phyloP scores from a whole-genome alignment of 2,329 filamentous ascomycete species.

The Pezicula neosporulosa region DNA sequence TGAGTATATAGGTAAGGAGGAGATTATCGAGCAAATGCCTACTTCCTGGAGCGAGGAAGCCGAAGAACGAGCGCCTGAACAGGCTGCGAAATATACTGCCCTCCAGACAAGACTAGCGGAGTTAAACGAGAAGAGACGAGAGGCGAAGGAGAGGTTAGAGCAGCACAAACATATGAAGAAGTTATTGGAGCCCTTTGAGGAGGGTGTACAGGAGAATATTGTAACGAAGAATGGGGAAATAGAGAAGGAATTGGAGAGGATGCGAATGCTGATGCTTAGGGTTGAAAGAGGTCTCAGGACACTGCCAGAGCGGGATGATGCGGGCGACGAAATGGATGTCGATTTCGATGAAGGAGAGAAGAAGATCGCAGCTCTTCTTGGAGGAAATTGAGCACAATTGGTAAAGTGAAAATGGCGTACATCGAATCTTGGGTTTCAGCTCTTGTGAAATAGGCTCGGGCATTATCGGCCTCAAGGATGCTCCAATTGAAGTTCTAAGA shows the following conservation, averaged over 20 bases:
- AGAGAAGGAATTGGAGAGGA: slow-evolving; percentile 63
- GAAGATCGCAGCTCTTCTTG: slow-evolving; percentile 11
- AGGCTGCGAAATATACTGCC: slow-evolving; percentile 47
- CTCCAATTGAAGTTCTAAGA: too few relatives aligned
- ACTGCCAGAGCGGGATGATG: slow-evolving; percentile 12
- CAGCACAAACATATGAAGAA: slow-evolving; percentile 45
- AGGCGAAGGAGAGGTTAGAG: slow-evolving; percentile 38
- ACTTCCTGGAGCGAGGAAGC: slow-evolving; percentile 29
- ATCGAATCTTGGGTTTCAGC: too few relatives aligned
- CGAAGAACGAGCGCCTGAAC: slow-evolving; percentile 32
- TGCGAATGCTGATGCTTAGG: slow-evolving; percentile 59
- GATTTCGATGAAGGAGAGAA: slow-evolving; percentile 18
- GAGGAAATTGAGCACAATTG: slow-evolving; percentile 26
- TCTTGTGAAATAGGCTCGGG: too few relatives aligned
- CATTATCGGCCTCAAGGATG: too few relatives aligned
- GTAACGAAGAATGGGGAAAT: slow-evolving; percentile 62
- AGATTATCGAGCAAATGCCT: slow-evolving; percentile 24
- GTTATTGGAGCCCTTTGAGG: slow-evolving; percentile 49
- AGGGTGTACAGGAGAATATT: slow-evolving; percentile 58
- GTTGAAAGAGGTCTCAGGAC: slow-evolving; percentile 49
- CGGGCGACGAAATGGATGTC: slow-evolving; percentile 16
- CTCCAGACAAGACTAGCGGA: slow-evolving; percentile 45
- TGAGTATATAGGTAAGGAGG: slow-evolving; percentile 11
- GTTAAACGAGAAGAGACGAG: slow-evolving; percentile 43
- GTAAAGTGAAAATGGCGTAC: too few relatives aligned